Evolutionary conservation across 208 protist genomes (phyloP).

Genomic region (Herpetomonas tarakana): DNA sequence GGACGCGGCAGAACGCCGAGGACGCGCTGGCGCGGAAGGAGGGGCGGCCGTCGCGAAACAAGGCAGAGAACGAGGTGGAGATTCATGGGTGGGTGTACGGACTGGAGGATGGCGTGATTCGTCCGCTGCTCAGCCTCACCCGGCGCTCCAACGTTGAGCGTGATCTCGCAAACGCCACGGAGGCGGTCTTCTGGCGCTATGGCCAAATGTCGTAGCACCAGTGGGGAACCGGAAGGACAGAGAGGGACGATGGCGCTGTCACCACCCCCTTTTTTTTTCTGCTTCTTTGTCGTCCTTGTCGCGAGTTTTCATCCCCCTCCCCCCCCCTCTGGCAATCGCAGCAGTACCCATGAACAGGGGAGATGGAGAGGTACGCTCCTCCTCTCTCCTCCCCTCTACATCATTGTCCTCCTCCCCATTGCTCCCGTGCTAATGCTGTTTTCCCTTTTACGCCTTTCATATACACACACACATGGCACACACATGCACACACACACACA

Average conservation of each 20-base stretch:
- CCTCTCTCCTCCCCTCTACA: no score
- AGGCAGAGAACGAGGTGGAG: constrained; percentile 37
- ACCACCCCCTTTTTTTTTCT: no score
- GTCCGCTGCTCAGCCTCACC: constrained; percentile 58
- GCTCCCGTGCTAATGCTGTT: no score
- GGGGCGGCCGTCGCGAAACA: constrained; percentile 19
- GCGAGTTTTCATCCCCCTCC: no score
- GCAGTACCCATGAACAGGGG: no score
- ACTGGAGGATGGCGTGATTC: constrained; percentile 53
- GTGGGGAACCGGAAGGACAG: constrained; percentile 8
- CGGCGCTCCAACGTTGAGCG: constrained; percentile 42
- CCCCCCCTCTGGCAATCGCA: no score
- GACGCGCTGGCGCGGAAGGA: constrained; percentile 33
- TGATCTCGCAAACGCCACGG: constrained; percentile 39
- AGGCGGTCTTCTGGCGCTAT: constrained; percentile 70
- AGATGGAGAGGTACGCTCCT: no score
- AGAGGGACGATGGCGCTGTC: background rate
- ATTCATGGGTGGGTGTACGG: constrained; percentile 82
- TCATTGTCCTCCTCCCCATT: no score
- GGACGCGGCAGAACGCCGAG: constrained; percentile 48
- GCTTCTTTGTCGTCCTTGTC: no score
- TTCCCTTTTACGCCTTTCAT: no score
- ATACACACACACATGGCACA: no score
- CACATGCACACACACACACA: no score
- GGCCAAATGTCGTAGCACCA: constrained; percentile 19